Percentiles rank a stretch among this genome's conserved stretches.
Evolutionary conservation across 2,329 filamentous ascomycete genomes (phyloP).

Genomic region (Neonectria ditissima): DNA sequence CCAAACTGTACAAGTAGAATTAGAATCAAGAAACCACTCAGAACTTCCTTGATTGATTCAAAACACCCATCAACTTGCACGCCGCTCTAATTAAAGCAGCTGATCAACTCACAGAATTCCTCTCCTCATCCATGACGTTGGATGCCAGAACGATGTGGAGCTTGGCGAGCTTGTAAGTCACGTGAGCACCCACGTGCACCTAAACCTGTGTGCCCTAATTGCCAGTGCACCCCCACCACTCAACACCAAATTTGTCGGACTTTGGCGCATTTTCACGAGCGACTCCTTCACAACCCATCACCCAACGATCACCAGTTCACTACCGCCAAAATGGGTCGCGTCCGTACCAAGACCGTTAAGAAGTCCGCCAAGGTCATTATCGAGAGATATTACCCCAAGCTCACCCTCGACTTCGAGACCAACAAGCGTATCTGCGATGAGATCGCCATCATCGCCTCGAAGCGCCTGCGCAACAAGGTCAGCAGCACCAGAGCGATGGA

Average conservation of each 20-base stretch:
- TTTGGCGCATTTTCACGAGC: constrained; percentile 41
- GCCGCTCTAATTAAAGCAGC: background rate
- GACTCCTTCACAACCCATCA: constrained; percentile 48
- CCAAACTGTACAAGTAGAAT: constrained; percentile 50
- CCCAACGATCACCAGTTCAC: constrained; percentile 54
- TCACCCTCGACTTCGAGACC: constrained; percentile 99
- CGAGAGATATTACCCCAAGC: constrained; percentile 96
- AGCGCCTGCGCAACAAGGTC: constrained; percentile 99
- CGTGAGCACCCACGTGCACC: constrained; percentile 41
- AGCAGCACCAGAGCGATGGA: constrained; percentile 42
- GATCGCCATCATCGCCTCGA: constrained; percentile 98
- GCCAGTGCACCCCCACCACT: constrained; percentile 36
- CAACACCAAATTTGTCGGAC: constrained; percentile 47
- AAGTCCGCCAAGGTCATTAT: constrained; percentile 99
- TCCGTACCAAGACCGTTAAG: constrained; percentile 78
- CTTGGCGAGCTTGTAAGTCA: constrained; percentile 22
- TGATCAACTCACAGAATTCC: background rate
- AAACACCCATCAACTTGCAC: constrained; percentile 15
- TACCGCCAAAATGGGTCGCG: constrained; percentile 76
- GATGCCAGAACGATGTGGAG: background rate
- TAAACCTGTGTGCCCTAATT: constrained; percentile 47
- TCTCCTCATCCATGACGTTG: background rate
- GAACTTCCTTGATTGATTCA: constrained; percentile 30
- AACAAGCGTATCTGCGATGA: constrained; percentile 99
- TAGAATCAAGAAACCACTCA: constrained; percentile 38